Percentiles rank a stretch among this genome's conserved stretches.
phyloP scores from a whole-genome alignment of 2,329 filamentous ascomycete genomes.

The Aspergillus sp. region DNA sequence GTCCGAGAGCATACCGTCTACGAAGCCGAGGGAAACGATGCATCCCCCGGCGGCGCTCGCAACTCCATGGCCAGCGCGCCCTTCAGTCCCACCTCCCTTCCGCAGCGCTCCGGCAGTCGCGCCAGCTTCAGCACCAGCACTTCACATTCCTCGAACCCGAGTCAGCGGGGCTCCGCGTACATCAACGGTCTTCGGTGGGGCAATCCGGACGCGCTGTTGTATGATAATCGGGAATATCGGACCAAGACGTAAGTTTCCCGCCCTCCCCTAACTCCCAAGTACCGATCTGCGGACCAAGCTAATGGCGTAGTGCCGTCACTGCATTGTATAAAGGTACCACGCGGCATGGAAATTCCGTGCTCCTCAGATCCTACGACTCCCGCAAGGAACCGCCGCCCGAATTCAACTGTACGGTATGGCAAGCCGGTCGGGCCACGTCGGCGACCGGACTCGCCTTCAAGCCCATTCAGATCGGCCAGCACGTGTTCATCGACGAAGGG shows the following conservation, averaged over 20 bases:
- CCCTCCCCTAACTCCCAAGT: background rate
- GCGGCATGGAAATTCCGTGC: slow-evolving; percentile 64
- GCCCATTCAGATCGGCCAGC: slow-evolving; percentile 89
- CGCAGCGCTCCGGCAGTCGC: slow-evolving; percentile 69
- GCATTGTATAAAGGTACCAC: slow-evolving; percentile 84
- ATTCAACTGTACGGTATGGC: slow-evolving; percentile 94
- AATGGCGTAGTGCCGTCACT: slow-evolving; percentile 71
- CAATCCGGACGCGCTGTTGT: slow-evolving; percentile 81
- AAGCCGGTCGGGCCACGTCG: slow-evolving; percentile 90
- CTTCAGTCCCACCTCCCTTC: slow-evolving; percentile 39
- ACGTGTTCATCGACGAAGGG: slow-evolving; percentile 90
- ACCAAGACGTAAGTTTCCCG: slow-evolving; percentile 75
- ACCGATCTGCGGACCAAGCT: slow-evolving; percentile 1
- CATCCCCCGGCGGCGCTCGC: slow-evolving; percentile 41
- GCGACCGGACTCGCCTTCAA: slow-evolving; percentile 94
- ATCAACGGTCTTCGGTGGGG: slow-evolving; percentile 59
- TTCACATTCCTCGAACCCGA: slow-evolving; percentile 56
- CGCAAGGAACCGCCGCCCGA: slow-evolving; percentile 86
- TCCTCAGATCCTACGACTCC: slow-evolving; percentile 93
- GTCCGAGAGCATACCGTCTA: slow-evolving; percentile 81
- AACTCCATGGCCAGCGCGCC: slow-evolving; percentile 51
- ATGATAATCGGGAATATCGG: slow-evolving; percentile 79
- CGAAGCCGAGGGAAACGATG: slow-evolving; percentile 81
- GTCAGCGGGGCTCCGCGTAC: slow-evolving; percentile 52
- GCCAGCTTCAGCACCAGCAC: slow-evolving; percentile 82